Evolutionary conservation across 495 filamentous ascomycete genomes (phyloP), one percentile per base, ranked within the genome.

Genomic region (Neurospora sublineolata): DNA sequence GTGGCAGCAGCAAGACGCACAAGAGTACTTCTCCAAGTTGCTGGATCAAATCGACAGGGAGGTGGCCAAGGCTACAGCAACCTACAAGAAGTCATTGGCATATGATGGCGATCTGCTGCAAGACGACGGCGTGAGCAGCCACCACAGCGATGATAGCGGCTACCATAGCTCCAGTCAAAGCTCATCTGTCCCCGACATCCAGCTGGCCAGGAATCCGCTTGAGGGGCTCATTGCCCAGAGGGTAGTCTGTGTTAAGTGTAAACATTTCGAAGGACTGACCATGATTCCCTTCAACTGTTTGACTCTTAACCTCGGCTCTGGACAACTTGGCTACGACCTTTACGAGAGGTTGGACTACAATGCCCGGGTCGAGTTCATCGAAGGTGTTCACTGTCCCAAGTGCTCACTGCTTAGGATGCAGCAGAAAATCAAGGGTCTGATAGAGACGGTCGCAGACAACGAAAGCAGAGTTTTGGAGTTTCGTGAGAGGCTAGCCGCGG

Each of bases 1-100:
- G 67, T 95, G 91, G 90, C 90, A 97, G 79, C 96, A 99, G 76
- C 96, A 99, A 77, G 96, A 99, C 83, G 96, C 96, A 6, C 96
- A 99, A 79, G 96, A 99, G 79, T 99, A 97, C 77, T 97, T 92
- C 70, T 93, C 93, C 20, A 97, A 94, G 75, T 82, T 99, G 33
- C 83, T 97, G 70, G 92, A 94, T 68, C 89, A 94, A 73, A 82
- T 99, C 58, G 93, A 98, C 75, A 90, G 90, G 75, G 94, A 96
- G 74, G 83, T 92, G 36, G 79, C 82, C 20, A 84, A 84, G 68
- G 85, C 83, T 27, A 78, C 83, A 8, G 41, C 70, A 18, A 33
- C 52, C 27, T 36, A 64, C 27, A 64, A 33, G 27, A 64, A 64
- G 30, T 64, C 52, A 2, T 36, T 64, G 52, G 52, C 52, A 64